These are phyloP conservation scores for Cercospora berteroae DNA, from an alignment of 2,329 filamentous ascomycete genomes.

Conservation along the genomic window DNA sequence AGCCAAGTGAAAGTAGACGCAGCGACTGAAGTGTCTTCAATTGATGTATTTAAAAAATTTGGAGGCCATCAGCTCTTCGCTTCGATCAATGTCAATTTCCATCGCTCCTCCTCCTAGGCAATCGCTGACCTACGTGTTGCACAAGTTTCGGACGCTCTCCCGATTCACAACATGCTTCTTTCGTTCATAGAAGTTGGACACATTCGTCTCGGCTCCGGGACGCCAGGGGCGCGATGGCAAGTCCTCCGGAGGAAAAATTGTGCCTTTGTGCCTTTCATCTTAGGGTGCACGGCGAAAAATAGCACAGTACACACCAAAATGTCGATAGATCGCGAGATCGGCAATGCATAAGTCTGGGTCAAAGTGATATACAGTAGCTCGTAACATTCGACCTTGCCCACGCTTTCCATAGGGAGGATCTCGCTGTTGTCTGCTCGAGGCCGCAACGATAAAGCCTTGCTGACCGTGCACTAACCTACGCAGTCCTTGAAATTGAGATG, in stretches of 20 bases:
- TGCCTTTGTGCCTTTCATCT: background rate
- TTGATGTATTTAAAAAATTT: background rate
- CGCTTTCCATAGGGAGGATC: background rate
- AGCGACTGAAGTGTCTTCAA: background rate
- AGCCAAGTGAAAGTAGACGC: background rate
- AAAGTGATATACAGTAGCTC: background rate
- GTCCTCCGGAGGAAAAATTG: background rate
- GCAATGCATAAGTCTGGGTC: background rate
- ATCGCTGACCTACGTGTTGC: too few species aligned
- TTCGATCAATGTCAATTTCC: background rate
- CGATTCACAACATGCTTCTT: background rate
- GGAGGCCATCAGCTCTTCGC: background rate
- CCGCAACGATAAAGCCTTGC: background rate
- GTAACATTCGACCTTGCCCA: background rate
- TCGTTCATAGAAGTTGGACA: background rate
- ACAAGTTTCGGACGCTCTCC: background rate
- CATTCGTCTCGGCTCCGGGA: background rate
- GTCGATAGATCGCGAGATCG: background rate
- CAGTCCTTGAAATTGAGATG: background rate
- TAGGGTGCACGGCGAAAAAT: background rate
- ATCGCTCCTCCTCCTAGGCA: too few species aligned
- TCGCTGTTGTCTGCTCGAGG: background rate
- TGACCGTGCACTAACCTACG: background rate
- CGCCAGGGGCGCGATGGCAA: background rate
- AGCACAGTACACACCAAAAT: background rate